Evolutionary conservation across 768 basidiomycete genomes (phyloP), one percentile per base, ranked within the genome.

Genomic region (Mycena alexandri): DNA sequence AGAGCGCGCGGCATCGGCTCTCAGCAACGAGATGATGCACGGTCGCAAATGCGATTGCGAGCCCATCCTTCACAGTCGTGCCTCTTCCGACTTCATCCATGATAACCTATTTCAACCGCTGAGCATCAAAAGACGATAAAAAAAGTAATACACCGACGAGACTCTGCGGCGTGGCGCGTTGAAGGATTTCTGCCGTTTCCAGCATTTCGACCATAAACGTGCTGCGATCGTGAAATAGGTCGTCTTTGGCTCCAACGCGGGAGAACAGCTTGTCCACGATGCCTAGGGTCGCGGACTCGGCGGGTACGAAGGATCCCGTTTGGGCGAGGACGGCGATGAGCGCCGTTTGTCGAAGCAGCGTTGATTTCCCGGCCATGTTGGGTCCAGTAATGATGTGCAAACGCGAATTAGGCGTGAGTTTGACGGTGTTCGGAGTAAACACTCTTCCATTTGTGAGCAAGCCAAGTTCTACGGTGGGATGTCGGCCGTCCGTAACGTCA

Each of bases 1-100:
- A 99, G 34, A 99, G 82, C n/a, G 94, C 86, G 19, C 95, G 88
- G 75, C 93, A 94, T 57, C 82, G 80, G 73, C 93, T 94, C 34
- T 86, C 85, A 41, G 86, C 80, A 43, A 89, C 79, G 21, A 98
- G 85, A 76, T 98, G 91, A 73, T 96, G 91, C 38, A 96, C 84
- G 3, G 94, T 90, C 8, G 94, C 93, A 74, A 95, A 98, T 19
- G 98, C 96, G 56, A 99, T 94, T 0, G 97, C 95, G 16, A 98
- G 78, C 12, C 97, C 97, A 73, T 98, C 96, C 67, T 89, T 89
- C 10, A 96, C 89, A 0, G 96, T 96, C 7, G 97, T 99, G 38
- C 97, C 97, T 71, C 97, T 83, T 8, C 97, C 97, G n/a, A 99
- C 96, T 82, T 99, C 97, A 76, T 99, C 97, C 94, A 99, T 96